A percentile compares a stretch with the other conserved stretches of the same genome.
These are phyloP conservation scores for Solanum hybrid DNA, from an alignment of 305 asterid species.

Conservation along the genomic window DNA sequence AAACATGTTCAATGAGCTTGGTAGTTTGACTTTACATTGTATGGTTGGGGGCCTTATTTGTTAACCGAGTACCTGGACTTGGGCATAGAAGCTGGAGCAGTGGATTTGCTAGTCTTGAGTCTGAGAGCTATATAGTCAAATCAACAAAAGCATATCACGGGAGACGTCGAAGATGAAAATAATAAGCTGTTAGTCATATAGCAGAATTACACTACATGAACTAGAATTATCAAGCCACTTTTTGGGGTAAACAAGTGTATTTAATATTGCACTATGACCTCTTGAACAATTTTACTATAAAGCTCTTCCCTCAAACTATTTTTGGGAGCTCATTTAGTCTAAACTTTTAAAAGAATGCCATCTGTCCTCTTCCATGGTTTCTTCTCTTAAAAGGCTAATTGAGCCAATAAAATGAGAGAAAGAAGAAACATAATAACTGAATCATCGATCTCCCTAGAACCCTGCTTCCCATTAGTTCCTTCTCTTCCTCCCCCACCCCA, in stretches of 20 bases:
- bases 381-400: neutral
- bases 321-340: neutral
- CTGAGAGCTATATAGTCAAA: neutral
- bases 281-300: neutral
- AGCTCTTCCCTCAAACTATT: neutral
- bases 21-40: neutral
- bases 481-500: neutral
- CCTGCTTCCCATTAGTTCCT: neutral
- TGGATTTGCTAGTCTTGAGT: slow-evolving; percentile 8
- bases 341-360: neutral
- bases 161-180: neutral
- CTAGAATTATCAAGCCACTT: neutral
- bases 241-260: neutral
- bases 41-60: neutral
- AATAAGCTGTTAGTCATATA: neutral
- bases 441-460: neutral
- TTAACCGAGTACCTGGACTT: slow-evolving; percentile 4
- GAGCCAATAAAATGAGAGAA: neutral
- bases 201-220: neutral
- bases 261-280: neutral
- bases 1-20: neutral
- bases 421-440: neutral
- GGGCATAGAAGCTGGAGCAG: slow-evolving; percentile 4
- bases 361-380: neutral
- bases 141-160: neutral